These are phyloP conservation scores for Yamadazyma mexicana DNA, from an alignment of 1,139 yeast genomes.

Conservation along the genomic window DNA sequence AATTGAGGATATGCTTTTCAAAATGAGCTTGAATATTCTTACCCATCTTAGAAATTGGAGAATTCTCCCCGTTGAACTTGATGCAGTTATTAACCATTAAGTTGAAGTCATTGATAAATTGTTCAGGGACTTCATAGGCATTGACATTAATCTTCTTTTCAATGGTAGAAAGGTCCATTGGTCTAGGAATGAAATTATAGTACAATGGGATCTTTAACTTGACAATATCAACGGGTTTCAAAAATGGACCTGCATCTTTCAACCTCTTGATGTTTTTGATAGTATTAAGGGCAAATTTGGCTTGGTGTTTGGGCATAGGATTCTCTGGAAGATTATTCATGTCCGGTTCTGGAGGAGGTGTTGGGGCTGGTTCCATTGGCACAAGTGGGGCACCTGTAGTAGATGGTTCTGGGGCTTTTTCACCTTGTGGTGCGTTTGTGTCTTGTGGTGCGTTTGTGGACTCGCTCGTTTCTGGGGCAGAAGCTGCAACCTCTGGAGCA, in stretches of 20 bases:
- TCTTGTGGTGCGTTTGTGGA: too few species aligned
- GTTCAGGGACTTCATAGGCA: slow-evolving; percentile 70
- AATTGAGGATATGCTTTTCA: slow-evolving; percentile 87
- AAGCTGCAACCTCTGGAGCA: too few species aligned
- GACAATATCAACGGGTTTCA: slow-evolving; percentile 85
- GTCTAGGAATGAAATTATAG: slow-evolving; percentile 77
- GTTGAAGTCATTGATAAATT: slow-evolving; percentile 77
- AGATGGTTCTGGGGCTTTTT: slow-evolving; percentile 8
- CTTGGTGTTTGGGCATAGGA: slow-evolving; percentile 89
- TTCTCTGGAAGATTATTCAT: slow-evolving; percentile 61
- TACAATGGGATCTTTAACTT: slow-evolving; percentile 90
- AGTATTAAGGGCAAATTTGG: slow-evolving; percentile 64
- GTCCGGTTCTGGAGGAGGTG: slow-evolving; percentile 71
- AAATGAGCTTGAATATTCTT: slow-evolving; percentile 86
- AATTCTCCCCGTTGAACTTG: slow-evolving; percentile 79
- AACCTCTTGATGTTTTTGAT: slow-evolving; percentile 82
- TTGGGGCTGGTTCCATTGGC: slow-evolving; percentile 60
- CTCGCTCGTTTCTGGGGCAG: too few species aligned
- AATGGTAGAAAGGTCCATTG: slow-evolving; percentile 93
- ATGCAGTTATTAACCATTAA: slow-evolving; percentile 82
- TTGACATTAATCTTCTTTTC: slow-evolving; percentile 71
- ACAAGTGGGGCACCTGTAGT: slow-evolving; percentile 12
- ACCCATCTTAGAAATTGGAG: slow-evolving; percentile 89
- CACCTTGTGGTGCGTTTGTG: too few species aligned
- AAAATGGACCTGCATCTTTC: slow-evolving; percentile 90